Base-by-base conservation (phyloP, 192 early-diverging fungal species). In the Anaeromyces robustus region DNA sequence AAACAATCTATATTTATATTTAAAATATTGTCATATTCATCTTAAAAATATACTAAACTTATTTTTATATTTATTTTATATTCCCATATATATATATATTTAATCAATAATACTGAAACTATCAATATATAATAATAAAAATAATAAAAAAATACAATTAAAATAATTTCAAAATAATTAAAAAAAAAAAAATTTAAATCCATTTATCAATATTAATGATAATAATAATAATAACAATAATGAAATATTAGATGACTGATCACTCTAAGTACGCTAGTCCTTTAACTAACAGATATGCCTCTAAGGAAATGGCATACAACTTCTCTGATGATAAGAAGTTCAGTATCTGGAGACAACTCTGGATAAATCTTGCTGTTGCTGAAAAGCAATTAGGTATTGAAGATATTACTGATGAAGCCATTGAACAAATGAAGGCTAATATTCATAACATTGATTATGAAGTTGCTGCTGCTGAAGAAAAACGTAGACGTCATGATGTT, bases 241-340 rank as follows among this genome's bases (percentile, higher is more conserved):
- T 39, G 32, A 52, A 52, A n/a, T n/a, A 26, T n/a, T 68, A 68
- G 52, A 89, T 89, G 85, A 83, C 85, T 77, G 37, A 87, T 30
- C 94, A 97, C 89, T 88, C 90, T 84, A 92, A 93, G 84, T 99
- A 99, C 88, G 90, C 93, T 83, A 94, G 93, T 80, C 97, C 97
- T n/a, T 90, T 98, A 86, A 97, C 96, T 30, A 95, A 95, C 82
- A 92, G 97, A 39, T 99, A 99, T 86, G 96, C 96, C 80, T 96
- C 94, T 77, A 90, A 94, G 80, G 96, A 97, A 88, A 99, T 99
- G 96, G 93, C 95, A 1, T 92, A 91, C 86, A 95, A 95, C 92
- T 98, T 98, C 82, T 94, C 93, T 80, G 95, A 97, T 83, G 94
- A 96, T 88, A 99, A 96, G 86, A 94, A 95, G 80, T 99, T 95